Conservation (phyloP, 2,329 filamentous ascomycete species). For the Claviceps spartinae region DNA sequence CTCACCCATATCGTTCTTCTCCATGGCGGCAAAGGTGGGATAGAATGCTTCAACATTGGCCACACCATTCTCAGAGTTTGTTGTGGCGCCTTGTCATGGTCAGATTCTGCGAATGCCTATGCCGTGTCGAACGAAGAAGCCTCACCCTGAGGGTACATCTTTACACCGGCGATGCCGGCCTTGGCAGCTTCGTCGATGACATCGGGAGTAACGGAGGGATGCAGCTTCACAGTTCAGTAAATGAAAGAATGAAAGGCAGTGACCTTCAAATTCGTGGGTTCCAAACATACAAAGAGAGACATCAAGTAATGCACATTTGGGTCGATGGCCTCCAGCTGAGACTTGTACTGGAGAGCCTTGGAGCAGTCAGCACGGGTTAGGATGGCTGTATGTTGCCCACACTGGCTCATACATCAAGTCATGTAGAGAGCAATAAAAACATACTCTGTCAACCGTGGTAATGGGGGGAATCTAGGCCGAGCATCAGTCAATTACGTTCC, state of each 20-base stretch:
- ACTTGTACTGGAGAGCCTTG: slow-evolving; percentile 55
- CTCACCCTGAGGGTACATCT: slow-evolving; percentile 46
- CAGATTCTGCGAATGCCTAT: not conserved
- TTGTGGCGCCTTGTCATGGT: slow-evolving; percentile 37
- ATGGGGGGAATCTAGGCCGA: slow-evolving; percentile 33
- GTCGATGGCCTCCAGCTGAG: slow-evolving; percentile 44
- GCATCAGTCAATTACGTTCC: not conserved
- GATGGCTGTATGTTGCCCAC: not conserved
- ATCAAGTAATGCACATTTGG: slow-evolving; percentile 56
- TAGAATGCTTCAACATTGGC: slow-evolving; percentile 54
- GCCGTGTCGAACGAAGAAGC: not conserved
- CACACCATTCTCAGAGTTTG: slow-evolving; percentile 56
- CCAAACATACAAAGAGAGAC: slow-evolving; percentile 27
- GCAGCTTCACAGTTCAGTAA: slow-evolving; percentile 23
- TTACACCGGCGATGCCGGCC: slow-evolving; percentile 58
- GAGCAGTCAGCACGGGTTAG: not conserved
- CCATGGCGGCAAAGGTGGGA: slow-evolving; percentile 80
- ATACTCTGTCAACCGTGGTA: slow-evolving; percentile 34
- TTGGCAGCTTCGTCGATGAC: slow-evolving; percentile 60
- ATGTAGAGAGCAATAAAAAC: slow-evolving; percentile 1
- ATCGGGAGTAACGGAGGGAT: slow-evolving; percentile 50
- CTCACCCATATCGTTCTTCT: slow-evolving; percentile 50
- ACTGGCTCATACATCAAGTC: not conserved
- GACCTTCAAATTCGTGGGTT: not conserved
- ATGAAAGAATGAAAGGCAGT: not conserved